phyloP scores from a whole-genome alignment of 352 stramenopile species.

The Pythium guiyangense region DNA sequence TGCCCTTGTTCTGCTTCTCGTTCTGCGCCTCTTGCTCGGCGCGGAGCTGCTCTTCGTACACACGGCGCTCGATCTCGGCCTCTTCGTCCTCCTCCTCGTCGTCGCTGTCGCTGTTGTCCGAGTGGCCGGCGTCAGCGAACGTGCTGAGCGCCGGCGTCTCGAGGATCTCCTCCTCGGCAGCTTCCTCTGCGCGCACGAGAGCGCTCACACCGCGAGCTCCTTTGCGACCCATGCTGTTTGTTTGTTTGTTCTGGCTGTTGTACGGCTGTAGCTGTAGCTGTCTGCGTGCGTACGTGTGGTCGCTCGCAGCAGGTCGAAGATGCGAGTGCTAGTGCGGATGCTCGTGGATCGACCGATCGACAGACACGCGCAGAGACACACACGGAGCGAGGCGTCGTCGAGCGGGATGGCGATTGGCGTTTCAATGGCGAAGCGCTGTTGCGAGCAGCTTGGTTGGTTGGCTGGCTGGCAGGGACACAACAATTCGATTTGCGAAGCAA shows the following conservation, averaged over 20 bases:
- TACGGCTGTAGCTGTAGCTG: too few species aligned
- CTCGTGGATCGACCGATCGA: background rate
- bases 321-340: too few species aligned
- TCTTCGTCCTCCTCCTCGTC: constrained; percentile 59
- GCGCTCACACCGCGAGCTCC: constrained; percentile 36
- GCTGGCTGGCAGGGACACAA: too few species aligned
- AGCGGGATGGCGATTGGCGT: too few species aligned
- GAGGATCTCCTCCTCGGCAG: constrained; percentile 78
- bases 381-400: too few species aligned
- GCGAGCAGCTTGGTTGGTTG: too few species aligned
- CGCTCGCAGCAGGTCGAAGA: too few species aligned
- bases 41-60: constrained; percentile 65
- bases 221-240: constrained; percentile 33
- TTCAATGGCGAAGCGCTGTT: too few species aligned
- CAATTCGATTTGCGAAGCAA: too few species aligned
- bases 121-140: constrained; percentile 17
- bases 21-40: constrained; percentile 33
- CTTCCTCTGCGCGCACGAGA: constrained; percentile 66
- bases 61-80: constrained; percentile 63
- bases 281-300: constrained; percentile 1
- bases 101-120: constrained; percentile 20
- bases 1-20: constrained; percentile 38
- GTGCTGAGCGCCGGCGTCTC: constrained; percentile 74
- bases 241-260: background rate
- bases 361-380: background rate